A percentile compares a stretch with the other conserved stretches of the same genome.
phyloP scores from a whole-genome alignment of 2,329 filamentous ascomycete species.

The Talaromyces sp. region DNA sequence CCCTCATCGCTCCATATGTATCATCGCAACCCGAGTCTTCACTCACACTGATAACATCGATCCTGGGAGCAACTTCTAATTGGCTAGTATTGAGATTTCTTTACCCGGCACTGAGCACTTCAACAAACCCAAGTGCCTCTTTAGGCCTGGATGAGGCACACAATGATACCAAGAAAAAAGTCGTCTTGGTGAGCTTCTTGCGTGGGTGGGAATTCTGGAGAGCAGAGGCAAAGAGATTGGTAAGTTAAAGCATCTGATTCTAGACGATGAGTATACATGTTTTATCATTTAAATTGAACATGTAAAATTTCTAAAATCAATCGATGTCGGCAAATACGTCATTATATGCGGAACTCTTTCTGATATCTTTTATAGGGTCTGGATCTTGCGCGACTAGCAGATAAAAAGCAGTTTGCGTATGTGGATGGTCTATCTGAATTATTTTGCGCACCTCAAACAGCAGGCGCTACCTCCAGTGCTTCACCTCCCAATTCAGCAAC shows the following conservation, averaged over 20 bases:
- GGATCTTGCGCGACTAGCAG: constrained; percentile 65
- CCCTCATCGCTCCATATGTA: constrained; percentile 42
- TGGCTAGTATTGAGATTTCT: constrained; percentile 60
- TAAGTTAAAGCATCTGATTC: constrained; percentile 40
- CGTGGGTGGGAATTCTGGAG: constrained; percentile 79
- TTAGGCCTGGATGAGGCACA: constrained; percentile 27
- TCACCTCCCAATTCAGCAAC: constrained; percentile 16
- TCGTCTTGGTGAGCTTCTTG: constrained; percentile 83
- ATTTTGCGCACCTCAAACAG: constrained; percentile 42
- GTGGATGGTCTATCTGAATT: constrained; percentile 72
- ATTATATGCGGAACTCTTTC: constrained; percentile 4
- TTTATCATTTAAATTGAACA: neutral
- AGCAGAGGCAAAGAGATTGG: constrained; percentile 68
- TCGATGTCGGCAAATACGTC: neutral
- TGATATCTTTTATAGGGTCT: constrained; percentile 56
- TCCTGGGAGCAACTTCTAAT: constrained; percentile 54
- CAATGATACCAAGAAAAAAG: constrained; percentile 46
- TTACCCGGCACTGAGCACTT: constrained; percentile 47
- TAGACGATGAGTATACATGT: neutral
- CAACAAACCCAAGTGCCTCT: constrained; percentile 16
- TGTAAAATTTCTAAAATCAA: neutral
- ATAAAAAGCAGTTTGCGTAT: constrained; percentile 67
- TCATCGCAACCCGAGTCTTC: constrained; percentile 39
- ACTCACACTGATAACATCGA: constrained; percentile 48
- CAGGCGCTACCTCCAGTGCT: constrained; percentile 15